Evolutionary conservation across 768 basidiomycete genomes (phyloP).

Genomic region (Hypsizygus marmoreus): DNA sequence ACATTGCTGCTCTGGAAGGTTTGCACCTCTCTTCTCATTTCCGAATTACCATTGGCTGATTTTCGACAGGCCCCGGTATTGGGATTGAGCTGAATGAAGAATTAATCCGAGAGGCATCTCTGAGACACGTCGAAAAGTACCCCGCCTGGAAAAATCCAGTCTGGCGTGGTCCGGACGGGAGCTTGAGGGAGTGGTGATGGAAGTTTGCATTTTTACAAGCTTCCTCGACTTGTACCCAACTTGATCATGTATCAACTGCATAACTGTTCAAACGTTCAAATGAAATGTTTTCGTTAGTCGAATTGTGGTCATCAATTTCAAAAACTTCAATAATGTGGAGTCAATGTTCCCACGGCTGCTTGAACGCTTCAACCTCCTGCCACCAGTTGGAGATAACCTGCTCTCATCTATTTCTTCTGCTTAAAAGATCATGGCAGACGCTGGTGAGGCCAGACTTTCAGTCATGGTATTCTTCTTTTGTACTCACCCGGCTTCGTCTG

Average conservation of each 20-base stretch:
- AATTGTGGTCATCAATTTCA: neutral
- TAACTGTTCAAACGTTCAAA: no score
- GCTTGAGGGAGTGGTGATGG: constrained; percentile 54
- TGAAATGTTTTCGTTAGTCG: neutral
- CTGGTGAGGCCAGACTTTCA: constrained; percentile 40
- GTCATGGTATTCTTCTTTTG: constrained; percentile 24
- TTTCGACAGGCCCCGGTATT: constrained; percentile 53
- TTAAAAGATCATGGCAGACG: constrained; percentile 53
- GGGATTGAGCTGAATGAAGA: constrained; percentile 65
- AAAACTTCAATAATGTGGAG: neutral
- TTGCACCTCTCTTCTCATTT: constrained; percentile 6
- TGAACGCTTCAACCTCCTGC: neutral
- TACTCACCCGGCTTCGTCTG: constrained; percentile 23
- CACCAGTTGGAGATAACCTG: neutral
- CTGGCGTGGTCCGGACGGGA: constrained; percentile 58
- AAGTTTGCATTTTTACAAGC: neutral
- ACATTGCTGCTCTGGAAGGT: constrained; percentile 47
- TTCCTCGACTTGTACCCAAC: no score
- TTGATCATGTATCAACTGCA: no score
- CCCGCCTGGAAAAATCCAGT: constrained; percentile 56
- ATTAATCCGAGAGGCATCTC: constrained; percentile 43
- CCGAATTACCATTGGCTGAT: constrained; percentile 1
- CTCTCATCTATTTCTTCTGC: neutral
- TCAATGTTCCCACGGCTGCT: constrained; percentile 16
- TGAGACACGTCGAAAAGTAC: constrained; percentile 35